A percentile compares a stretch with the other conserved stretches of the same genome.
phyloP scores from a whole-genome alignment of 176 grass and related monocot genomes.

The Microstegium vimineum region DNA sequence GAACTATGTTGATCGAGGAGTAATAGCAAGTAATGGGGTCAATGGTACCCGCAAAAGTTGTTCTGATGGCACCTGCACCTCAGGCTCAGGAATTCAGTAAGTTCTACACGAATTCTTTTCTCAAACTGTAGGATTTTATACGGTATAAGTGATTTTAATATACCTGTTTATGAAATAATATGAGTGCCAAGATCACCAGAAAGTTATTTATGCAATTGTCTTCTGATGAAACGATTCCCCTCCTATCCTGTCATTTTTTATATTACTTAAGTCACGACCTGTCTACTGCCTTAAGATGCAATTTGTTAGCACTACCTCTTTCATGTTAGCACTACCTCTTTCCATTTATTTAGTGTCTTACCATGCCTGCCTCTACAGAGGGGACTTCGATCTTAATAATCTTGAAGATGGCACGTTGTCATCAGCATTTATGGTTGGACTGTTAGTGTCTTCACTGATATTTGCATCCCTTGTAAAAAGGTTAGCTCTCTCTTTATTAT shows the following conservation, averaged over 20 bases:
- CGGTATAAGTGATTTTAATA: background rate
- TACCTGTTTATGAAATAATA: background rate
- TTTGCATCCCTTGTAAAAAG: constrained; percentile 87
- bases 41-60: constrained; percentile 79
- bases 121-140: background rate
- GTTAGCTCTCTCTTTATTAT: constrained; percentile 31
- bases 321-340: background rate
- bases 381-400: constrained; percentile 85
- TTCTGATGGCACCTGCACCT: constrained; percentile 62
- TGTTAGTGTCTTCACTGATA: constrained; percentile 80
- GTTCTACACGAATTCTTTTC: constrained; percentile 23
- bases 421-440: constrained; percentile 99
- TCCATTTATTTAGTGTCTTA: constrained; percentile 4
- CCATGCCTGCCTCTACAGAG: constrained; percentile 38
- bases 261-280: background rate
- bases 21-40: constrained; percentile 98
- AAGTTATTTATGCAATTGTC: background rate
- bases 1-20: constrained; percentile 94
- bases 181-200: background rate
- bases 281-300: background rate
- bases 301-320: too few relatives aligned
- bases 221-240: background rate
- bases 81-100: constrained; percentile 99
- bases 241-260: background rate
- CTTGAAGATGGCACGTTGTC: constrained; percentile 95